Conservation (phyloP, 2,329 filamentous ascomycete genomes). For the Geoglossum cookeanum region DNA sequence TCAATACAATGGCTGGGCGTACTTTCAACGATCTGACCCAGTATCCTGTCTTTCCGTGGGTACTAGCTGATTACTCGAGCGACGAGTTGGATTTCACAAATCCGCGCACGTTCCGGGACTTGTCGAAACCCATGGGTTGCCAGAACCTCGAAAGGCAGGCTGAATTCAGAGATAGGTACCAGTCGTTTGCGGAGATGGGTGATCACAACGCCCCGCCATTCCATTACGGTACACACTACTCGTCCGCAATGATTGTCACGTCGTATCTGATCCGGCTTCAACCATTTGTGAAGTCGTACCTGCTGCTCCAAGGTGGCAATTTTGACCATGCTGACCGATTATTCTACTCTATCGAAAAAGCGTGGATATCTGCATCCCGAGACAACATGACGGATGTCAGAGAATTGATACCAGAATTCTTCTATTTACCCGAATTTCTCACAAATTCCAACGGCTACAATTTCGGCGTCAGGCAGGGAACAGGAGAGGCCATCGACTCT, state of each 20-base stretch:
- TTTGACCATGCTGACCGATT: slow-evolving; percentile 93
- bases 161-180: slow-evolving; percentile 69
- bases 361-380: slow-evolving; percentile 77
- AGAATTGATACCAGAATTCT: slow-evolving; percentile 92
- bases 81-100: slow-evolving; percentile 76
- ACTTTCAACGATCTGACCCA: slow-evolving; percentile 98
- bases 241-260: slow-evolving; percentile 95
- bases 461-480: slow-evolving; percentile 73
- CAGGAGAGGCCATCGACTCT: slow-evolving; percentile 59
- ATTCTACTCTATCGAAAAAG: slow-evolving; percentile 80
- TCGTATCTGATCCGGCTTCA: slow-evolving; percentile 90
- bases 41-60: slow-evolving; percentile 96
- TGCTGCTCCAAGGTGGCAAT: slow-evolving; percentile 81
- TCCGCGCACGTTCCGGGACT: slow-evolving; percentile 68
- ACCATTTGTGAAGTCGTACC: slow-evolving; percentile 89
- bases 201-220: slow-evolving; percentile 60
- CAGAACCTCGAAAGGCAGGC: slow-evolving; percentile 58
- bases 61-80: slow-evolving; percentile 87
- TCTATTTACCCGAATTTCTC: slow-evolving; percentile 86
- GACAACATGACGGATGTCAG: slow-evolving; percentile 88
- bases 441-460: slow-evolving; percentile 90
- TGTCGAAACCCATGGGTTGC: slow-evolving; percentile 92
- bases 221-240: slow-evolving; percentile 97
- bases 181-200: slow-evolving; percentile 76
- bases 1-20: slow-evolving; percentile 91